phyloP scores from a whole-genome alignment of 2,329 filamentous ascomycete genomes.

The Fusarium acutatum region DNA sequence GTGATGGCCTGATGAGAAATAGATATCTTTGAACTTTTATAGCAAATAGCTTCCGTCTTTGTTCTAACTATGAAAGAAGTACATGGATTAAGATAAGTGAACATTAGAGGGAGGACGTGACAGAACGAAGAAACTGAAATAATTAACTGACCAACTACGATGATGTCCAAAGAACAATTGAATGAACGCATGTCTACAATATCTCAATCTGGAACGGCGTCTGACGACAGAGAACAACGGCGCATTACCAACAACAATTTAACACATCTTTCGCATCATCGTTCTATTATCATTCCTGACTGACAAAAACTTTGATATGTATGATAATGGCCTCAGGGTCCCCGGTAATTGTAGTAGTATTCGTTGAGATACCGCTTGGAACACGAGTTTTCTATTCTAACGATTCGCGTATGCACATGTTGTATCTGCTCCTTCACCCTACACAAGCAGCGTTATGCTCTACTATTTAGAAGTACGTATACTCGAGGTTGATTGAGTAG shows the following conservation, averaged over 20 bases:
- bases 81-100: rapidly evolving
- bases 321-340: no score
- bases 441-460: no score
- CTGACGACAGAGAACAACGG: not conserved
- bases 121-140: not conserved
- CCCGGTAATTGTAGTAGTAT: no score
- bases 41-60: rapidly evolving
- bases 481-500: no score
- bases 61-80: not conserved
- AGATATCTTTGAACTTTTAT: rapidly evolving
- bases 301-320: no score
- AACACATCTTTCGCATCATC: not conserved
- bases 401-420: no score
- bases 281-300: not conserved
- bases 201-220: not conserved
- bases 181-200: not conserved
- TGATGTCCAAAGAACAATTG: no score
- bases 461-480: no score
- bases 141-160: rapidly evolving
- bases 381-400: no score
- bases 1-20: not conserved
- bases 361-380: no score
- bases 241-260: not conserved
- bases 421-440: no score
- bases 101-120: rapidly evolving